Evolutionary conservation across 2,329 filamentous ascomycete species (phyloP).

Genomic region (Paecilomyces sp.): DNA sequence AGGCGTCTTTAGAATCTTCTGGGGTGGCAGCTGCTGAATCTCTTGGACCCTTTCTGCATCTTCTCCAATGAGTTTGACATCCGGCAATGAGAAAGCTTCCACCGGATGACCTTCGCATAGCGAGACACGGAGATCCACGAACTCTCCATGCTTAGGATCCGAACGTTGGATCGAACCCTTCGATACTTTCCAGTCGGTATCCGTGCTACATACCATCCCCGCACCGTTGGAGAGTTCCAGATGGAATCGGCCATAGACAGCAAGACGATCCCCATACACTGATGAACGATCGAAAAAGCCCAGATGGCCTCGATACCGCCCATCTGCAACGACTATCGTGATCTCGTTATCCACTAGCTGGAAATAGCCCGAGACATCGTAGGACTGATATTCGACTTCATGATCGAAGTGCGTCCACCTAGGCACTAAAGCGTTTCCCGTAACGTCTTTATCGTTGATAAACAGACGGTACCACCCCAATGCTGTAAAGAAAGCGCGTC

Average conservation of each 20-base stretch:
- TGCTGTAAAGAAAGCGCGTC: neutral
- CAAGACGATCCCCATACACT: neutral
- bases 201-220: neutral
- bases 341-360: neutral
- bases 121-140: neutral
- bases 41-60: neutral
- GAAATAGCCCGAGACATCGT: neutral
- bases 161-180: neutral
- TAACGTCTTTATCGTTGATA: neutral
- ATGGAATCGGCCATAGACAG: neutral
- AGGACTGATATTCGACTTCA: neutral
- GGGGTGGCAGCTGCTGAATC: neutral
- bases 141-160: neutral
- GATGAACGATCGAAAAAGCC: neutral
- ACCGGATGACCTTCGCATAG: neutral
- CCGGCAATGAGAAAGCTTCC: neutral
- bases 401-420: neutral
- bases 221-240: neutral
- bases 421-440: neutral
- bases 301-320: neutral
- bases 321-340: neutral
- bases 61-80: neutral
- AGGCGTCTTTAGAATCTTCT: neutral
- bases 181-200: neutral
- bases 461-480: neutral